Base-by-base conservation (phyloP, 768 basidiomycete genomes). In the Udeniomyces megalosporus region DNA sequence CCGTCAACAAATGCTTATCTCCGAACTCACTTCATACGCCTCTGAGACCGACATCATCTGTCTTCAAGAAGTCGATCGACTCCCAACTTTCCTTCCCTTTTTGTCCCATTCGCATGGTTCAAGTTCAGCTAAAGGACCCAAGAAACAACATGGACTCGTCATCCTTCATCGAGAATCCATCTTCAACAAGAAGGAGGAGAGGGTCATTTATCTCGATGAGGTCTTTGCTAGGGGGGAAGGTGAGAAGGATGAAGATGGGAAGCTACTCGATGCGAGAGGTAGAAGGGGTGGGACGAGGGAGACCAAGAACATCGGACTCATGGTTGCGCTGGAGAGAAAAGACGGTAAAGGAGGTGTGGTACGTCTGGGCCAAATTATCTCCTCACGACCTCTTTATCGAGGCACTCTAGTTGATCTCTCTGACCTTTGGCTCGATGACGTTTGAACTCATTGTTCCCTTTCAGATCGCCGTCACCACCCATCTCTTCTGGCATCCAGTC, bases 51-150 rank as follows among this genome's bases (percentile, higher is more conserved):
- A 92, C 72, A 80, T 95, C 28, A 73, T 90, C 48, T 93, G 90
- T 71, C 78, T 95, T 48, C 91, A 95, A 78, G 90, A 96, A 78
- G 88, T 90, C 8, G 92, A 93, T 69, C 78, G 83, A 44, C 75
- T 90, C 28, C 82, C 84, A 38, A 84, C 81, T 67, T 76, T 92
- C 22, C 72, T 84, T 24, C 86, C 86, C 1, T 75, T 77, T 24
- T 77, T 93, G 7, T 78, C 84, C 17, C 38, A 8, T 8, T 8
- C 70, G 75, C 14, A 11, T 91, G 90, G 71, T 72, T 75, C 81
- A 69, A 78, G 81, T 54, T 84, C 82, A 72, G 82, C 81, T 7
- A 77, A 80, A 38, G 90, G 88, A 11, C 82, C 79, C 22, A 74
- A 75, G 7, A 96, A 96, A 74, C 80, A 79, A 50, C 91, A 96